phyloP scores from a whole-genome alignment of 129 eudicot genomes.

The Centella asiatica region DNA sequence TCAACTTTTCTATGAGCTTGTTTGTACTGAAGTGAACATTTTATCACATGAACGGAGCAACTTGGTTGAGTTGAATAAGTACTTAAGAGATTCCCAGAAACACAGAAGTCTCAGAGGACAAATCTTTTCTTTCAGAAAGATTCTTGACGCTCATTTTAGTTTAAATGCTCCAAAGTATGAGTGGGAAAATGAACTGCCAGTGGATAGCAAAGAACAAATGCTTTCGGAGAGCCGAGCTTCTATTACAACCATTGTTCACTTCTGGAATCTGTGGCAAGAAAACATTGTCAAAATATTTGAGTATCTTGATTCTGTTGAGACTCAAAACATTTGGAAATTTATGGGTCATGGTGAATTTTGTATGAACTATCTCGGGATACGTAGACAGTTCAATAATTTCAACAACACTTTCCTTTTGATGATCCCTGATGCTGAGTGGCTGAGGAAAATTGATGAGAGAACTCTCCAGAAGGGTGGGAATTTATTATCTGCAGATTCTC shows the following conservation, averaged over 20 bases:
- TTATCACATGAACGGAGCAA: slow-evolving; percentile 29
- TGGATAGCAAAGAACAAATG: slow-evolving; percentile 19
- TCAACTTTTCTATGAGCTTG: slow-evolving; percentile 17
- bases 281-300: slow-evolving; percentile 20
- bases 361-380: slow-evolving; percentile 51
- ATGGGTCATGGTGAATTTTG: slow-evolving; percentile 27
- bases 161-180: slow-evolving; percentile 33
- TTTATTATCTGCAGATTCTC: slow-evolving; percentile 22
- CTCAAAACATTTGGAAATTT: slow-evolving; percentile 13
- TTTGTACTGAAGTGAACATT: slow-evolving; percentile 34
- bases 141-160: slow-evolving; percentile 36
- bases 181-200: slow-evolving; percentile 26
- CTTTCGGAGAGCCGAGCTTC: slow-evolving; percentile 31
- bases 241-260: slow-evolving; percentile 34
- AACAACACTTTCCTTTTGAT: slow-evolving; percentile 27
- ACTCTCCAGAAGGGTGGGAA: slow-evolving; percentile 23
- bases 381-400: slow-evolving; percentile 16
- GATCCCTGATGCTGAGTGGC: slow-evolving; percentile 52
- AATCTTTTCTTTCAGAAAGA: slow-evolving; percentile 26
- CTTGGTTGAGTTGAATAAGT: slow-evolving; percentile 26
- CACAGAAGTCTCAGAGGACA: slow-evolving; percentile 29
- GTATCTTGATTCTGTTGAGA: slow-evolving; percentile 28
- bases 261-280: slow-evolving; percentile 50
- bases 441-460: slow-evolving; percentile 28
- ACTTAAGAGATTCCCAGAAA: slow-evolving; percentile 23